phyloP scores from a whole-genome alignment of 163 green algal genomes.

The Coccomyxa subellipsoidea region DNA sequence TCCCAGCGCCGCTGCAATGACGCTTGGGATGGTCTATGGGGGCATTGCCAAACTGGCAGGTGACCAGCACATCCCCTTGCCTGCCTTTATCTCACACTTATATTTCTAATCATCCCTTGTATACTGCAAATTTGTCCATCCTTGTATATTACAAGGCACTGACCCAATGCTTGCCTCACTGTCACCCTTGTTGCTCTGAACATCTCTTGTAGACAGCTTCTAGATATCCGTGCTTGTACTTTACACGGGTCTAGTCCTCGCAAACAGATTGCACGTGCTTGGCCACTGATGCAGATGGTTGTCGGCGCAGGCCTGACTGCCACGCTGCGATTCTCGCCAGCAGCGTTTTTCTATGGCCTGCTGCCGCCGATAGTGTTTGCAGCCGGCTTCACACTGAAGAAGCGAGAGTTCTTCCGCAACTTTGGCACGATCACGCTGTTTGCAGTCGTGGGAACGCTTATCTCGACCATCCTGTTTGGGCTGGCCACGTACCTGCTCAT shows the following conservation, averaged over 20 bases:
- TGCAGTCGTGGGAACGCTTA: slow-evolving; percentile 53
- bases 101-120: no score
- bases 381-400: slow-evolving; percentile 43
- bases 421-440: slow-evolving; percentile 54
- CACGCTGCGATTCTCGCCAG: slow-evolving; percentile 47
- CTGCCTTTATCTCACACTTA: background rate
- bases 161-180: no score
- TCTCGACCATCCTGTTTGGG: slow-evolving; percentile 61
- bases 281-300: background rate
- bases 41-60: slow-evolving; percentile 22
- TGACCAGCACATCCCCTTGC: background rate
- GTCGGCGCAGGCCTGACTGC: slow-evolving; percentile 30
- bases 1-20: slow-evolving; percentile 46
- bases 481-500: slow-evolving; percentile 55
- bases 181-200: no score
- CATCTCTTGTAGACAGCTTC: no score
- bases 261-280: background rate
- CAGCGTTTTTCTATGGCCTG: slow-evolving; percentile 63
- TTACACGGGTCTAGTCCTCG: no score
- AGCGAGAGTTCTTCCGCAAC: slow-evolving; percentile 40
- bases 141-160: no score
- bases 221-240: no score
- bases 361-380: slow-evolving; percentile 66
- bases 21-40: slow-evolving; percentile 43
- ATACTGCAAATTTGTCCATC: no score